A percentile compares a stretch with the other conserved stretches of the same genome.
These are phyloP conservation scores for Trametes versicolor DNA, from an alignment of 1,284 basidiomycete species.

Conservation along the genomic window DNA sequence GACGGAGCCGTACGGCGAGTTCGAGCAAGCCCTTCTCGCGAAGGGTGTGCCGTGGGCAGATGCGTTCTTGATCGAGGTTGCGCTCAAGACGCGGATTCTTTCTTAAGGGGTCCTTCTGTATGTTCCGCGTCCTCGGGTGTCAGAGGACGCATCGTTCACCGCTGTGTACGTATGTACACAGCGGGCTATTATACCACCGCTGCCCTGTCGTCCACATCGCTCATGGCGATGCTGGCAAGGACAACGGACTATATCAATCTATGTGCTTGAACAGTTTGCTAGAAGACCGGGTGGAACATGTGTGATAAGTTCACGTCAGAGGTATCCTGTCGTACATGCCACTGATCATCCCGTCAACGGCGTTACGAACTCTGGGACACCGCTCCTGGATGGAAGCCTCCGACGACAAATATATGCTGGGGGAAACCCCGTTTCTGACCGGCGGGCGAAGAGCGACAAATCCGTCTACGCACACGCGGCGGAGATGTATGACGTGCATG, in stretches of 20 bases:
- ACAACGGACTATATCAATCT: too few species aligned
- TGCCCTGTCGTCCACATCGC: too few species aligned
- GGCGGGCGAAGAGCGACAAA: neutral
- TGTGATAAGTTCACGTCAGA: too few species aligned
- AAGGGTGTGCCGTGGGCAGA: slow-evolving; percentile 20
- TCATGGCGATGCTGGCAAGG: too few species aligned
- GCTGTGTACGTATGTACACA: neutral
- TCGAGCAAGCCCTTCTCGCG: slow-evolving; percentile 15
- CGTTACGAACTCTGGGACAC: too few species aligned
- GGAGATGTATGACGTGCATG: slow-evolving; percentile 4
- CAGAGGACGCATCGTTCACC: neutral
- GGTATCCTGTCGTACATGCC: too few species aligned
- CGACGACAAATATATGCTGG: neutral
- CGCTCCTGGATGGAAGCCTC: neutral
- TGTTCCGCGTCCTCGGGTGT: too few species aligned
- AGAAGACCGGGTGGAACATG: too few species aligned
- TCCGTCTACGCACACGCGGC: neutral
- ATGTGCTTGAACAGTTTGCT: too few species aligned
- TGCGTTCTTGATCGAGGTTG: slow-evolving; percentile 19
- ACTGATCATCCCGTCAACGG: too few species aligned
- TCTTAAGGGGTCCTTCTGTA: neutral
- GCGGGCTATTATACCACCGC: too few species aligned
- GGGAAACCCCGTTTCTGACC: neutral
- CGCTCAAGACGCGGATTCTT: neutral
- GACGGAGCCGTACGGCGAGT: slow-evolving; percentile 18